A percentile compares a stretch with the other conserved stretches of the same genome.
Evolutionary conservation across 1,139 yeast species (phyloP).

Genomic region (Saccharomyces pastorianus): DNA sequence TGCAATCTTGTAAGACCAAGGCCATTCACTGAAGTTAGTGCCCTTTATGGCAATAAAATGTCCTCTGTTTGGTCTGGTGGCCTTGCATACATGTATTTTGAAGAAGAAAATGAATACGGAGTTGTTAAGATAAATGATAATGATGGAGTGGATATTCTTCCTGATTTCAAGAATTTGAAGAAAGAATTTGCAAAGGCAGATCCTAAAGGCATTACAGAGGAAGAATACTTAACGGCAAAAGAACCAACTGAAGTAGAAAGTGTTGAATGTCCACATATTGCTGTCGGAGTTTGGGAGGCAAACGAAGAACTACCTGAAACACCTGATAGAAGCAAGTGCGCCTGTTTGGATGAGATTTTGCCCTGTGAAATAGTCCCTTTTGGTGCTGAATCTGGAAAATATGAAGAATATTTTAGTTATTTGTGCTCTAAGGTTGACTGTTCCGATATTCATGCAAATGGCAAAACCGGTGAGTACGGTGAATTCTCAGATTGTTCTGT

Average conservation of each 20-base stretch:
- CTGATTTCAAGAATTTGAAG: slow-evolving; percentile 37
- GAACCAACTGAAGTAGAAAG: background rate
- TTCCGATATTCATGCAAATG: slow-evolving; percentile 42
- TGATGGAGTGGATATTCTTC: slow-evolving; percentile 40
- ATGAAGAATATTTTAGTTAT: slow-evolving; percentile 36
- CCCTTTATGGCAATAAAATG: slow-evolving; percentile 56
- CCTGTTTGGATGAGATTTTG: slow-evolving; percentile 44
- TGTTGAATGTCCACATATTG: slow-evolving; percentile 26
- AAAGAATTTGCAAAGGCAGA: slow-evolving; percentile 32
- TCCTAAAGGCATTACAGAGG: slow-evolving; percentile 32
- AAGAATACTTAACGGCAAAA: slow-evolving; percentile 13
- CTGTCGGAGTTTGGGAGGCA: slow-evolving; percentile 36
- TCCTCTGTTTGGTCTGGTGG: slow-evolving; percentile 88
- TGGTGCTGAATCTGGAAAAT: slow-evolving; percentile 27
- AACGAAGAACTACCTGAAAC: slow-evolving; percentile 42
- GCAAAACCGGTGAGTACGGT: slow-evolving; percentile 47
- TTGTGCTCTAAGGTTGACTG: slow-evolving; percentile 49
- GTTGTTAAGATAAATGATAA: slow-evolving; percentile 49
- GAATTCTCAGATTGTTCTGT: slow-evolving; percentile 48
- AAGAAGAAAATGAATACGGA: slow-evolving; percentile 76
- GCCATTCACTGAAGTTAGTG: slow-evolving; percentile 61
- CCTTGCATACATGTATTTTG: slow-evolving; percentile 80
- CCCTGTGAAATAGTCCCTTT: slow-evolving; percentile 43
- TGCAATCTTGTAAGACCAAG: slow-evolving; percentile 48
- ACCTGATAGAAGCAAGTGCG: slow-evolving; percentile 49